These are phyloP conservation scores for Penicillium cinerascens DNA, from an alignment of 495 filamentous ascomycete species.

Conservation along the genomic window DNA sequence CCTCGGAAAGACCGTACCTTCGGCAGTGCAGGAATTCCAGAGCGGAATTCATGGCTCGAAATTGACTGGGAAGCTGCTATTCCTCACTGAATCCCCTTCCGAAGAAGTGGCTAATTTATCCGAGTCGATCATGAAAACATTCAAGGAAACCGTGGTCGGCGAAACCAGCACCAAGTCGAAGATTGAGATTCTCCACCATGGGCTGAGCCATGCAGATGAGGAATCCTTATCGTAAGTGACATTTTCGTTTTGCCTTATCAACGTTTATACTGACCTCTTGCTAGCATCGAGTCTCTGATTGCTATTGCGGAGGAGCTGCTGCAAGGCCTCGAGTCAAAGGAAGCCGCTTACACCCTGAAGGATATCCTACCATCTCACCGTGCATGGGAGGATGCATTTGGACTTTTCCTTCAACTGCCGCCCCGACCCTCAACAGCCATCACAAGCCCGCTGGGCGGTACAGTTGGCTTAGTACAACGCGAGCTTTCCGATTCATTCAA, in stretches of 20 bases:
- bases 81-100: constrained; percentile 52
- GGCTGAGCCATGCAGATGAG: constrained; percentile 46
- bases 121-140: constrained; percentile 36
- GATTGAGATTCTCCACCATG: constrained; percentile 50
- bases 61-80: constrained; percentile 53
- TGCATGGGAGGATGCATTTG: constrained; percentile 54
- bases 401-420: constrained; percentile 51
- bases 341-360: constrained; percentile 27
- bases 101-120: constrained; percentile 53
- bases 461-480: constrained; percentile 59
- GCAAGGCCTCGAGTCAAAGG: constrained; percentile 29
- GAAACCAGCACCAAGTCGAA: constrained; percentile 38
- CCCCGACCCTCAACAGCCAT: constrained; percentile 65
- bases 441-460: constrained; percentile 66
- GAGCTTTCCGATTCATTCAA: constrained; percentile 25
- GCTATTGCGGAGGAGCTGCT: constrained; percentile 52
- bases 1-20: constrained; percentile 35
- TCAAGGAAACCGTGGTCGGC: constrained; percentile 37
- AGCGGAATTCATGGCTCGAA: constrained; percentile 46
- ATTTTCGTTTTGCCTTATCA: too few species aligned
- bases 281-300: constrained; percentile 52
- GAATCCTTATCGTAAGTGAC: constrained; percentile 52
- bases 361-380: constrained; percentile 46
- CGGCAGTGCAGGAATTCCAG: constrained; percentile 37
- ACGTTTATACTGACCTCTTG: constrained; percentile 12